Evolutionary conservation across 2,329 filamentous ascomycete species (phyloP).

Genomic region (Capronia coronata): DNA sequence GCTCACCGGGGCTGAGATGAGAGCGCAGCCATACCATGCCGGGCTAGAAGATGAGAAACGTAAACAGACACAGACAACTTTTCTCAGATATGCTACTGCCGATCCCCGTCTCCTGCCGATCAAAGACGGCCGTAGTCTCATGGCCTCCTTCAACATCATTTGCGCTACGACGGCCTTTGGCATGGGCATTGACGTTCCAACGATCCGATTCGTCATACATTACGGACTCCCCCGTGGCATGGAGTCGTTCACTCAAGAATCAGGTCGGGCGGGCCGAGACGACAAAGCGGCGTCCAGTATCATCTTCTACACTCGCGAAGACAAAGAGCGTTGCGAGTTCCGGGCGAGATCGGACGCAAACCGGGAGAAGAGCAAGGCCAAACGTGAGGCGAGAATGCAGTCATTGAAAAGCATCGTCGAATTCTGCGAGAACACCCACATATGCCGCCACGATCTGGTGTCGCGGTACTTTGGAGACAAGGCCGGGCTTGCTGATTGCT

Average conservation of each 20-base stretch:
- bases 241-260: constrained; percentile 94
- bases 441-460: constrained; percentile 70
- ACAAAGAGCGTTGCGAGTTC: constrained; percentile 57
- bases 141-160: constrained; percentile 74
- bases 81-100: constrained; percentile 24
- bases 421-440: constrained; percentile 71
- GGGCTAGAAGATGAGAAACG: constrained; percentile 66
- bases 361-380: constrained; percentile 33
- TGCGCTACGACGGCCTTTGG: constrained; percentile 94
- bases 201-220: constrained; percentile 90
- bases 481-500: constrained; percentile 44
- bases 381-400: constrained; percentile 48
- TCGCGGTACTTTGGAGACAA: constrained; percentile 63
- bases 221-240: constrained; percentile 93
- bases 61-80: constrained; percentile 46
- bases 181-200: constrained; percentile 95
- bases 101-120: constrained; percentile 14
- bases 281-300: constrained; percentile 82
- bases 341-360: constrained; percentile 11
- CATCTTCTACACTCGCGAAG: constrained; percentile 83
- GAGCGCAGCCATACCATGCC: constrained; percentile 45
- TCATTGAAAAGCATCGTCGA: constrained; percentile 63
- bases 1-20: constrained; percentile 34
- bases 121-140: constrained; percentile 20
- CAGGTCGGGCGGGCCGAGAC: constrained; percentile 82